Base-by-base conservation (phyloP, 1,284 basidiomycete genomes). In the Fomitopsis palustris region DNA sequence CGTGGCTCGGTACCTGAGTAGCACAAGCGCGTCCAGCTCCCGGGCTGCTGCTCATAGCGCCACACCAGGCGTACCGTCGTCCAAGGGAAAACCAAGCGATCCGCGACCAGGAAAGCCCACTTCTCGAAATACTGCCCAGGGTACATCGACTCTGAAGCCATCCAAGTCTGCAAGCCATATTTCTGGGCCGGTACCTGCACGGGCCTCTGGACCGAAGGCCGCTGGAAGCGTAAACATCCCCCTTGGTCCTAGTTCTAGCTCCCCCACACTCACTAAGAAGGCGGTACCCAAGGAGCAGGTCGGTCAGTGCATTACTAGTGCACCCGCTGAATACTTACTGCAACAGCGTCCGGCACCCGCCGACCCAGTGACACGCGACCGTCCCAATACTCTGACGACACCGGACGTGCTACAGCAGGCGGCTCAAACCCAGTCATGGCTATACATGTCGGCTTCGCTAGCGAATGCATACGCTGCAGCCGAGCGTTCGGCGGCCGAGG, bases 351-450 rank as follows among this genome's bases (percentile, higher is more conserved):
- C 53, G 37, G 9, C 56, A 35, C 6, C 29, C 47, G 9, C 54
- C 43, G 25, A 56, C 56, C 19, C 35, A 43, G 21, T 21, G 37
- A 19, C 53, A 31, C 49, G 33, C 17, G 49, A 52, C 54, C 29
- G 16, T 27, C 12, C 4, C 9, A 4, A 12, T 17, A 9, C n/a
- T 33, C 31, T 52, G 49, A 52, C 33, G 29, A 6, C 49, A 52
- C 37, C 35, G 9, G 69, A 69, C 56, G 35, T 45, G 23, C 51
- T 69, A 21, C 64, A 65, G 31, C 19, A 62, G 7, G 69, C 67
- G 2, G 69, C 68, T 25, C 68, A 70, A 33, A 51, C 59, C 19
- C 67, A 64, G 19, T 61, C 70, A 25, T 71, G 69, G 70, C 37
- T 60, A 31, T 70, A 64, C 51, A 71, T 71, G 70, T 57, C 61